These are phyloP conservation scores for Exserohilum turcica DNA, from an alignment of 2,329 filamentous ascomycete genomes.

Conservation along the genomic window DNA sequence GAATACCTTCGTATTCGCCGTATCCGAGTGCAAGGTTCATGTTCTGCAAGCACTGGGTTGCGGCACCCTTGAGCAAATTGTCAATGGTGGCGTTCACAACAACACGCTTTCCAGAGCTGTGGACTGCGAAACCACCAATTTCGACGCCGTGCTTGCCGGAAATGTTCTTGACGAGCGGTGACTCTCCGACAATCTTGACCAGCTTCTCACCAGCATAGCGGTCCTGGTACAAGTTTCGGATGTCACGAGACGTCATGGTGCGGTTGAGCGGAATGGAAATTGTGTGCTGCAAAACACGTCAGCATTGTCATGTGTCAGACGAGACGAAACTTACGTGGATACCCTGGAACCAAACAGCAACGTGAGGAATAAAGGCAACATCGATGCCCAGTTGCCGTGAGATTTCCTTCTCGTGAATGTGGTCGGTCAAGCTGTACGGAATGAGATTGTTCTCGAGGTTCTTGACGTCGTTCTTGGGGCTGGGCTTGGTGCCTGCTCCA, in stretches of 20 bases:
- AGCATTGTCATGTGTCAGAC: neutral
- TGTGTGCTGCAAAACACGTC: conserved; percentile 63
- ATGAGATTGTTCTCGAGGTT: conserved; percentile 86
- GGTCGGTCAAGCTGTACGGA: conserved; percentile 87
- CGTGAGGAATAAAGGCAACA: conserved; percentile 89
- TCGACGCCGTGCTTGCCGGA: conserved; percentile 85
- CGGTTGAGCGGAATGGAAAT: conserved; percentile 87
- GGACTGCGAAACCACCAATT: conserved; percentile 94
- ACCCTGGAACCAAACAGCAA: conserved; percentile 95
- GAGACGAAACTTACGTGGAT: conserved; percentile 65
- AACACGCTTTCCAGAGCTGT: conserved; percentile 84
- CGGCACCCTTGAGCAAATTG: conserved; percentile 90
- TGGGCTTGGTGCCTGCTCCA: conserved; percentile 92
- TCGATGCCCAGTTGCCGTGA: conserved; percentile 73
- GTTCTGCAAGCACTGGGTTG: conserved; percentile 92
- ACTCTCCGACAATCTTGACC: conserved; percentile 87
- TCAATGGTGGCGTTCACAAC: conserved; percentile 95
- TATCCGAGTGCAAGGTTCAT: conserved; percentile 93
- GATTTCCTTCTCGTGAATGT: conserved; percentile 94
- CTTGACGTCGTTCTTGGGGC: conserved; percentile 88
- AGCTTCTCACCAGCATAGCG: conserved; percentile 95
- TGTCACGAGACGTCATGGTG: conserved; percentile 86
- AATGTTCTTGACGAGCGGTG: conserved; percentile 84
- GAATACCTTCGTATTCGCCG: conserved; percentile 86
- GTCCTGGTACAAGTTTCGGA: conserved; percentile 94